These are phyloP conservation scores for Corynespora cassiicola DNA, from an alignment of 2,329 filamentous ascomycete genomes.

Conservation along the genomic window DNA sequence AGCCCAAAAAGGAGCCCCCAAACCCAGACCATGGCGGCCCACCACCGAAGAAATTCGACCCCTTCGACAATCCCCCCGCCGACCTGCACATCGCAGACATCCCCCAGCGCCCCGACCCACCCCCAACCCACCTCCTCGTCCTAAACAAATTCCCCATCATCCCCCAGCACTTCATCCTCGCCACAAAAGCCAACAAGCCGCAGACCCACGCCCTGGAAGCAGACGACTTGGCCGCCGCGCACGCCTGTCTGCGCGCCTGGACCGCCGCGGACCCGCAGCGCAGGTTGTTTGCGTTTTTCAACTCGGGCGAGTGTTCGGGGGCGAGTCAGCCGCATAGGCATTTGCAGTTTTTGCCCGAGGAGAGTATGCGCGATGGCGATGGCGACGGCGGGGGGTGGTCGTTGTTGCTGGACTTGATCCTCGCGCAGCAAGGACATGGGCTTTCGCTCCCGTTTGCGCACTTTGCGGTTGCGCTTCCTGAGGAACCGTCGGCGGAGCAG, in stretches of 20 bases:
- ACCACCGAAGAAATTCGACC: conserved; percentile 54
- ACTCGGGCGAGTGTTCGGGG: conserved; percentile 71
- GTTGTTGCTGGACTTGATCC: conserved; percentile 56
- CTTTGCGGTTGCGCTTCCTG: conserved; percentile 52
- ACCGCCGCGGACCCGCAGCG: conserved; percentile 32
- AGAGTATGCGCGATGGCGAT: conserved; percentile 62
- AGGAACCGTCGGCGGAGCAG: conserved; percentile 45
- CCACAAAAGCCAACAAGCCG: conserved; percentile 67
- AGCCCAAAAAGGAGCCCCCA: conserved; percentile 50
- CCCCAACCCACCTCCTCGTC: conserved; percentile 68
- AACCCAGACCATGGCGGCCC: no score
- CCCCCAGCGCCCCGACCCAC: conserved; percentile 34
- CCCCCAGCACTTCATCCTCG: conserved; percentile 74
- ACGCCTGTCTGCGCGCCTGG: conserved; percentile 68
- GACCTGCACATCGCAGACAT: conserved; percentile 63
- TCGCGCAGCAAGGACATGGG: no score
- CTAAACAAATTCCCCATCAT: conserved; percentile 80
- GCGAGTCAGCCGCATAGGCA: conserved; percentile 76
- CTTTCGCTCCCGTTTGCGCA: conserved; percentile 61
- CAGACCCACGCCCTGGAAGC: conserved; percentile 70
- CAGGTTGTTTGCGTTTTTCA: conserved; percentile 72
- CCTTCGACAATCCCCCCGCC: conserved; percentile 67
- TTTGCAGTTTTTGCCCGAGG: conserved; percentile 72
- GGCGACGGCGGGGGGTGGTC: conserved; percentile 51
- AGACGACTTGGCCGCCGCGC: conserved; percentile 66